Evolutionary conservation across 1,284 basidiomycete genomes (phyloP).

Genomic region (Fomitopsis schrenkii): DNA sequence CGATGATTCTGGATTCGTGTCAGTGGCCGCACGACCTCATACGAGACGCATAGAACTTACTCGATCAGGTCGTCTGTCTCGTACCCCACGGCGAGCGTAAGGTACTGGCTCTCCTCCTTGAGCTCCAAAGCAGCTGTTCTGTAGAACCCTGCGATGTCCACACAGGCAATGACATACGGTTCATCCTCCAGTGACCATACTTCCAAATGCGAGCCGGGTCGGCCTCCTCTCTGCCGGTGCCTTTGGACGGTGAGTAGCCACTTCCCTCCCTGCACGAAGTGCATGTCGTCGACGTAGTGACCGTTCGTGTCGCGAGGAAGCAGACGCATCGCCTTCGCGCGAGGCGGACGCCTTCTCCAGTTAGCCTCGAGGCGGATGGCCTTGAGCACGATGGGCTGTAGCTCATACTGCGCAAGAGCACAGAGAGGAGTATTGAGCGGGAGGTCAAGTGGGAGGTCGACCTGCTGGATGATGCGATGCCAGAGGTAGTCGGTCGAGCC

Average conservation of each 20-base stretch:
- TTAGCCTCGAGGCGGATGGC: slow-evolving; percentile 49
- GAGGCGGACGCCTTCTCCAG: slow-evolving; percentile 39
- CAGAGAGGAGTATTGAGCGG: slow-evolving; percentile 21
- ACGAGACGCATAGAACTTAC: slow-evolving; percentile 15
- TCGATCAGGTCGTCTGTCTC: slow-evolving; percentile 20
- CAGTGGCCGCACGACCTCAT: background rate
- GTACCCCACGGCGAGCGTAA: slow-evolving; percentile 28
- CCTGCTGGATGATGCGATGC: slow-evolving; percentile 35
- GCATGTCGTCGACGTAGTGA: slow-evolving; percentile 36
- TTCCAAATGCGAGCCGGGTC: slow-evolving; percentile 29
- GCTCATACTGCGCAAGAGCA: slow-evolving; percentile 27
- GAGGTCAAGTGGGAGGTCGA: slow-evolving; percentile 33
- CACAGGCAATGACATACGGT: slow-evolving; percentile 28
- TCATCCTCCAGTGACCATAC: slow-evolving; percentile 36
- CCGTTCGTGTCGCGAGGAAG: slow-evolving; percentile 32
- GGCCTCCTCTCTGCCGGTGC: slow-evolving; percentile 23
- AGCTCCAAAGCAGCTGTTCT: slow-evolving; percentile 31
- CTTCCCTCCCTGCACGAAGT: slow-evolving; percentile 37
- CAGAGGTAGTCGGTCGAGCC: slow-evolving; percentile 46
- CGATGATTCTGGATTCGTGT: slow-evolving; percentile 19
- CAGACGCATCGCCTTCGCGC: slow-evolving; percentile 31
- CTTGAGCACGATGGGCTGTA: slow-evolving; percentile 33
- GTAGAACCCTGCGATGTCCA: slow-evolving; percentile 33
- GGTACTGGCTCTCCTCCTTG: slow-evolving; percentile 20
- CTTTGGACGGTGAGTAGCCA: slow-evolving; percentile 46